Evolutionary conservation across 306 rosid genomes (phyloP), one percentile per base, ranked within the genome.

Genomic region (Urtica urens): DNA sequence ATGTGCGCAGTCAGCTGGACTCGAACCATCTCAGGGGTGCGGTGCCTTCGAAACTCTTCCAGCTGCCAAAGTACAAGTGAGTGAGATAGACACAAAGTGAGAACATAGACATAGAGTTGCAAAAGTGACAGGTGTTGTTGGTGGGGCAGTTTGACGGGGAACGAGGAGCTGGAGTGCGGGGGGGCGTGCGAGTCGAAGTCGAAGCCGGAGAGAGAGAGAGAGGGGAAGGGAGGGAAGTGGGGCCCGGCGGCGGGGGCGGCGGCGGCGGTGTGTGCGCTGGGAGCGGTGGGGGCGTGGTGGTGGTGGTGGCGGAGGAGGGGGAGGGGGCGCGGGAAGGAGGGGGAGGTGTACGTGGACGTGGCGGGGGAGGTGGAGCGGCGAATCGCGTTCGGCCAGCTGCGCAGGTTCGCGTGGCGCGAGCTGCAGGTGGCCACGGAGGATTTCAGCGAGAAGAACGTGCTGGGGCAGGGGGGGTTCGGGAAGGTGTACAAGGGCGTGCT

Each of bases 401-500:
- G 52, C 78, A 71, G 99, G 59, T 92, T 92, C 78, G 70, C 77
- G 28, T 85, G 96, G 99, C 77, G 93, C 66, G 99, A 92, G 61
- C 65, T 92, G 51, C 99, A 85, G 72, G 46, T 85, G 35, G 96
- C 99, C 39, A 85, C 99, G 6, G 96, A 92, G 66, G 78, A 67
- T 59, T 92, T 92, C 67, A 82, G 76, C 29, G 96, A 92, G 69
- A 82, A 78, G 74, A 79, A 82, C 65, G 96, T 92, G 66, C 42
- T 92, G 53, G 99, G 99, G 53, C 99, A 85, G 70, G 99, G 99
- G 67, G 99, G 99, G 63, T 92, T 92, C 67, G 99, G 99, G 66
- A 92, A 85, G 74, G 96, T 92, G 55, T 92, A 92, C 57, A 92
- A 79, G 72, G 99, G 99, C 50, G 96, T 92, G 65, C 81, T 92